A percentile compares a stretch with the other conserved stretches of the same genome.
Conservation (phyloP, 345 rosid genomes). For the Turritis glabra region DNA sequence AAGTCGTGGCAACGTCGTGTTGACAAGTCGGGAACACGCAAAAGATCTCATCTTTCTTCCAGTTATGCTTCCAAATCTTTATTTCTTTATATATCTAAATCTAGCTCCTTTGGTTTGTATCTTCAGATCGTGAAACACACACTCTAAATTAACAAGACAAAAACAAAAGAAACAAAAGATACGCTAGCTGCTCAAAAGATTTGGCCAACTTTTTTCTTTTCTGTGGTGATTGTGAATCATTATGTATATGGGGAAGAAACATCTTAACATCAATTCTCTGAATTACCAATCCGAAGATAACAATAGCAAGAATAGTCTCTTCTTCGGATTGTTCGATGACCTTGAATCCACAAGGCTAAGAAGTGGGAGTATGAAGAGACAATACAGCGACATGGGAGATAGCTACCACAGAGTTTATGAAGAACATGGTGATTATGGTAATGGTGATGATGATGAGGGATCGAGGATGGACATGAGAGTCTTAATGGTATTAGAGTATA, state of each 20-base stretch:
- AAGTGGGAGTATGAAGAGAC: slow-evolving; percentile 43
- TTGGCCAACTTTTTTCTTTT: slow-evolving; percentile 2
- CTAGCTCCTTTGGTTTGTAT: neutral
- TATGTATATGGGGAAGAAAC: slow-evolving; percentile 30
- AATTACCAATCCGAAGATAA: slow-evolving; percentile 16
- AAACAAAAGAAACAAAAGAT: neutral
- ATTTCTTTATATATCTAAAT: neutral
- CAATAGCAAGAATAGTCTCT: slow-evolving; percentile 28
- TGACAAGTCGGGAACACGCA: slow-evolving; percentile 34
- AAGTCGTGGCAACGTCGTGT: slow-evolving; percentile 39
- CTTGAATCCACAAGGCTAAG: slow-evolving; percentile 27
- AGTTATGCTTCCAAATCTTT: slow-evolving; percentile 27
- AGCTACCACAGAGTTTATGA: slow-evolving; percentile 26
- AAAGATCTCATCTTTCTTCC: slow-evolving; percentile 5
- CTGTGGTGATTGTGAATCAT: slow-evolving; percentile 13
- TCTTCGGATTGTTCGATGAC: slow-evolving; percentile 38
- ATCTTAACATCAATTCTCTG: slow-evolving; percentile 25
- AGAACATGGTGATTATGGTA: neutral
- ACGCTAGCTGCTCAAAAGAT: neutral
- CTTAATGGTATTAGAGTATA: slow-evolving; percentile 36
- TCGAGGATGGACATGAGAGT: slow-evolving; percentile 32
- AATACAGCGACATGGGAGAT: slow-evolving; percentile 41
- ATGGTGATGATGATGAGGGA: slow-evolving; percentile 1
- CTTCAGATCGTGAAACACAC: slow-evolving; percentile 15
- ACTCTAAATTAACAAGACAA: neutral